Conservation (phyloP, 225 moss, liverwort and hornwort species). For the Physcomitrium patens region DNA sequence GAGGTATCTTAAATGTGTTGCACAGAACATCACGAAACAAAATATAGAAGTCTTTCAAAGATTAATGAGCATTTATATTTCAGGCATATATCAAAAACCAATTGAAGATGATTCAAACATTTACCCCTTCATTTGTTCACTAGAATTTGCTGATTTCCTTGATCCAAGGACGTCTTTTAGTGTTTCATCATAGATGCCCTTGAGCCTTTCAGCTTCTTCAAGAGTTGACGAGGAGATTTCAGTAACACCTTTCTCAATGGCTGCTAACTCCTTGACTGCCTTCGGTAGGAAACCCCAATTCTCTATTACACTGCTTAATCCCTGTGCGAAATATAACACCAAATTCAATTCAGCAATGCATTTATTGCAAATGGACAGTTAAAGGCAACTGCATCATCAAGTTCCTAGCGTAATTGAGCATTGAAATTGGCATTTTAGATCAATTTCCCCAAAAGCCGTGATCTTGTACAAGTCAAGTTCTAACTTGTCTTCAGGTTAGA, state of each 20-base stretch:
- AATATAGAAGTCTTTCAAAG: neutral
- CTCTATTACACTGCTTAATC: constrained; percentile 64
- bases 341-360: constrained; percentile 5
- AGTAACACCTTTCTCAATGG: constrained; percentile 45
- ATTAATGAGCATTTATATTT: neutral
- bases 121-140: constrained; percentile 26
- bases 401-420: constrained; percentile 2
- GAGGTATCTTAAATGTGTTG: neutral
- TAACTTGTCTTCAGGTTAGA: neutral
- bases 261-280: constrained; percentile 72
- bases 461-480: neutral
- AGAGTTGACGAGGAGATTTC: constrained; percentile 45
- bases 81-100: neutral
- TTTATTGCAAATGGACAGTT: neutral
- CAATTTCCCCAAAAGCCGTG: neutral
- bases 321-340: constrained; percentile 40
- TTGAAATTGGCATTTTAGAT: neutral
- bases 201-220: constrained; percentile 74
- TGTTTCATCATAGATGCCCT: constrained; percentile 63
- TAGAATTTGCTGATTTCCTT: constrained; percentile 15
- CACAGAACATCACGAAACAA: constrained; percentile 7
- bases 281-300: constrained; percentile 81
- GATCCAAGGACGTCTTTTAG: constrained; percentile 40
- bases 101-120: constrained; percentile 3
- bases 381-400: constrained; percentile 2